Evolutionary conservation across 2,329 filamentous ascomycete species (phyloP), one percentile per base, ranked within the genome.

Genomic region (Pleoardoris graminearum): DNA sequence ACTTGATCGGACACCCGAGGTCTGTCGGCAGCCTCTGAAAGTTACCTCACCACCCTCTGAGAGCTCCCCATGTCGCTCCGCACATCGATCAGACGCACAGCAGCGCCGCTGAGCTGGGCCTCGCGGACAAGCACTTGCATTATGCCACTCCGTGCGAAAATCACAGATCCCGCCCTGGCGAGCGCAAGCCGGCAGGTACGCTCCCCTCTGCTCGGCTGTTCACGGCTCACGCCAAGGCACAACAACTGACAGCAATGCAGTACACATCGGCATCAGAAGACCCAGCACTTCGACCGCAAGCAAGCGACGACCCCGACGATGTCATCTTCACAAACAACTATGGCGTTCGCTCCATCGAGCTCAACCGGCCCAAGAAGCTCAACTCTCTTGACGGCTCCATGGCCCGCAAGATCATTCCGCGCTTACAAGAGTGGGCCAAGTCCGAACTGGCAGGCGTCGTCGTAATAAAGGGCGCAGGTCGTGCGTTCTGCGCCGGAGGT

Each of bases 361-460:
- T 99, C 63, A 99, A 99, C 79, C 87, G 94, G 53, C 94, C 93
- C 5, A 82, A 84, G 70, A 96, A 97, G 79, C 83, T 91, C 72
- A 97, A 99, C 77, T 89, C 93, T 22, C 85, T 99, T 62, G 92
- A 95, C 74, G 89, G 82, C 47, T 97, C 92, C 52, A 99, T 99
- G 95, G 89, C 88, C 58, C 85, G 90, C 66, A 97, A 99, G 79
- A 97, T 99, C 65, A 79, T 91, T 41, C 92, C 93, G 19, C 85
- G 94, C 51, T 75, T 99, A 69, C 81, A 90, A 68, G 93, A 97
- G 80, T 99, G 92, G 92, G 85, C 90, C 68, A 94, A 95, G 76
- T 97, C 93, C 23, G 88, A 96, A 69, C 81, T 99, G 77, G 92
- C 94, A 50, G 96, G 96, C 73, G 85, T 97, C 6, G 79, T 99